Evolutionary conservation across 495 filamentous ascomycete species (phyloP), one percentile per base, ranked within the genome.

Genomic region (Tetracladium setigerum): DNA sequence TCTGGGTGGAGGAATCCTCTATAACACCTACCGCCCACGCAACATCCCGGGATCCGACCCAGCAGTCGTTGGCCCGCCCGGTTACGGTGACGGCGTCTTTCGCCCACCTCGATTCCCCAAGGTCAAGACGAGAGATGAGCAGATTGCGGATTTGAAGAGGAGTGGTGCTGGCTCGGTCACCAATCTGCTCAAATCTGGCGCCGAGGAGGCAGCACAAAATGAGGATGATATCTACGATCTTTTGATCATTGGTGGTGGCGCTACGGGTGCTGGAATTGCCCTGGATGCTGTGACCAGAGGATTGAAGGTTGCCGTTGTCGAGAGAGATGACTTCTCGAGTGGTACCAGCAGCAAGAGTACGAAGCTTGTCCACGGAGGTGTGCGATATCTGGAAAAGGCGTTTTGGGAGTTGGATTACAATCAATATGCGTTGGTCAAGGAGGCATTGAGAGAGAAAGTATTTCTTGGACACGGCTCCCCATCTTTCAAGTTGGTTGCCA

Each of bases 261-360:
- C 92, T 24, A 98, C 92, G 4, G 92, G 92, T 6, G 77, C 87
- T 30, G 92, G 92, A 34, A 88, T 97, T 57, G 92, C 92, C 9
- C 72, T 98, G 15, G 92, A 98, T 72, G 92, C 92, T 12, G 91
- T 83, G 27, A 95, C 90, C 1, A 74, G 92, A 65, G 92, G 92
- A 5, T 68, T 98, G 56, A 92, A 86, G 68, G 92, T 98, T 34
- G 92, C 92, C 31, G 64, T 95, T 36, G 82, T 98, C n/a, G 92
- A 98, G 64, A 73, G 89, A 42, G 92, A 97, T 59, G 92, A 98
- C 65, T 98, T 98, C 66, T 85, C 82, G 58, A 79, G 82, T 52
- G 92, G 92, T 16, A 98, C 92, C 12, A 95, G 88, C 65, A 91
- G 85, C 61, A 98, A 98, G 68, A 92, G 86, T 66, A 98, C 92